Evolutionary conservation across 805 yeast species (phyloP), one percentile per base, ranked within the genome.

Genomic region (Candida ficus): DNA sequence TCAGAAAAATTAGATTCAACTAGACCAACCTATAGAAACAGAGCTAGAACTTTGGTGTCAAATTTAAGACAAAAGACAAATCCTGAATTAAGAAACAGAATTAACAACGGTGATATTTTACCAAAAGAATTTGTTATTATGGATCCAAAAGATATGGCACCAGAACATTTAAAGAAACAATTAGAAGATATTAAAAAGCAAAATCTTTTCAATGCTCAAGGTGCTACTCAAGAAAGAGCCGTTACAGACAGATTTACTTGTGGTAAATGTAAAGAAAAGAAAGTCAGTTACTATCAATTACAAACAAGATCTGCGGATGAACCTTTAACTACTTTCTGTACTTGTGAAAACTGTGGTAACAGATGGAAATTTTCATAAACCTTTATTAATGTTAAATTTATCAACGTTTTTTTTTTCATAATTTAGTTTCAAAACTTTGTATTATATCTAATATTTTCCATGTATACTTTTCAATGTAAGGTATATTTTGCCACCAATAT

Each of bases 291-390:
- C 63, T 91, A 90, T 64, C 99, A 93, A 68, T 76, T 93, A 83
- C 99, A 93, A 71, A 93, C 99, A 26, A 75, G 99, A 65, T 86
- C 96, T 43, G 99, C 99, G 16, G 99, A 93, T 77, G 99, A 93
- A 66, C 99, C 99, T 44, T 75, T 93, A 56, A 93, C 99, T 7
- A 93, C 99, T 1, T 93, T 93, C 61, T 93, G 99, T 70, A 90
- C 96, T 4, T 93, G 99, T 69, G 97, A 90, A 57, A 87, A 78
- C 50, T 93, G 99, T 69, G 98, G 98, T 47, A 88, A 93, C 59
- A 78, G 98, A 63, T 93, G 99, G 99, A 93, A 93, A 65, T 93
- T 93, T 60, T 85, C 95, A 25, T 90, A 25, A 48, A 16, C 17
- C 17, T 20, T 26, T 29, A 28, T n/a, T 22, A 6, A 29, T n/a